Conservation (phyloP, 805 yeast genomes). For the Starmerella bombicola region DNA sequence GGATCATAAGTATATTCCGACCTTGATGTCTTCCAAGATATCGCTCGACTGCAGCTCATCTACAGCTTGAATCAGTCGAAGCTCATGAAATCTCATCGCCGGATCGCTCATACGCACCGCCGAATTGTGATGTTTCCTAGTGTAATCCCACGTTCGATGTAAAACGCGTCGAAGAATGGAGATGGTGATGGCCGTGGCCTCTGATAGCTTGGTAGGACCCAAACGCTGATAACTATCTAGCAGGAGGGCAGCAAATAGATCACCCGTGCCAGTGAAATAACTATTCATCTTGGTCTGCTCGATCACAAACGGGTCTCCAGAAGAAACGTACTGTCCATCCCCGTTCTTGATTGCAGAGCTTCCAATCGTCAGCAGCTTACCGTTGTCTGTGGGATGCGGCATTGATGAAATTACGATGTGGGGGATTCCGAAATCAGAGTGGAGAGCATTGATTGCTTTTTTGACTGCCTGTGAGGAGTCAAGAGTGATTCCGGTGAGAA, state of each 20-base stretch:
- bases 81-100: conserved; percentile 57
- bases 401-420: conserved; percentile 61
- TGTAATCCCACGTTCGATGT: conserved; percentile 21
- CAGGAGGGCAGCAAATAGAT: conserved; percentile 68
- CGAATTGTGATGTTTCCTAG: conserved; percentile 27
- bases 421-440: conserved; percentile 37
- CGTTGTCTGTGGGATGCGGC: conserved; percentile 22
- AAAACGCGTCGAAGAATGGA: conserved; percentile 39
- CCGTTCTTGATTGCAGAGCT: conserved; percentile 27
- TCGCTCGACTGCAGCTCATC: conserved; percentile 22
- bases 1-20: neutral
- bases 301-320: conserved; percentile 29
- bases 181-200: conserved; percentile 31
- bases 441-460: conserved; percentile 39
- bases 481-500: conserved; percentile 45
- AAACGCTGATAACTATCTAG: conserved; percentile 41
- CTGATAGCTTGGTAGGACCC: conserved; percentile 25
- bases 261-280: conserved; percentile 93
- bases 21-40: neutral
- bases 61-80: conserved; percentile 51
- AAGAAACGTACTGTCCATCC: neutral
- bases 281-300: conserved; percentile 54
- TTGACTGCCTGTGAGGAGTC: conserved; percentile 31
- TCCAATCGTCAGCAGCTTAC: conserved; percentile 35
- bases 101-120: conserved; percentile 30